Evolutionary conservation across 768 basidiomycete genomes (phyloP).

Genomic region (Psilocybe cyanescens): DNA sequence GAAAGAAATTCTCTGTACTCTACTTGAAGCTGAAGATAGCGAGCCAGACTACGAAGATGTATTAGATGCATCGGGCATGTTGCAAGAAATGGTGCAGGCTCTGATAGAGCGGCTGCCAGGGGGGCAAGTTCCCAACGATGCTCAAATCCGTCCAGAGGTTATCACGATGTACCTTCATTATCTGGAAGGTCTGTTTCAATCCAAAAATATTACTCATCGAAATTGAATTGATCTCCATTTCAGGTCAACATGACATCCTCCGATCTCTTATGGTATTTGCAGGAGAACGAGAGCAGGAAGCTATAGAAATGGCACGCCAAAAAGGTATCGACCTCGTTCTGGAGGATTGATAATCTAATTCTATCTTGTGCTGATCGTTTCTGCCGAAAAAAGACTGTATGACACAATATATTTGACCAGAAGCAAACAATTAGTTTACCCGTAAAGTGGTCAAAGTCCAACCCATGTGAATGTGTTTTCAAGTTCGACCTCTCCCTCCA

Average conservation of each 20-base stretch:
- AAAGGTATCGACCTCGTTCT: conserved; percentile 60
- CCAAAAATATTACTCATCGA: background rate
- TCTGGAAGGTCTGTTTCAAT: conserved; percentile 52
- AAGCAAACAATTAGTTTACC: too few species aligned
- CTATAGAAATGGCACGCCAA: conserved; percentile 50
- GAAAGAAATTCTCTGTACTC: conserved; percentile 49
- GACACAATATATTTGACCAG: too few species aligned
- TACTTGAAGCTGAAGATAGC: conserved; percentile 27
- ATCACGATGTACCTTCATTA: conserved; percentile 69
- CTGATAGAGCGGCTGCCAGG: conserved; percentile 54
- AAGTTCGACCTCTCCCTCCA: conserved; percentile 39
- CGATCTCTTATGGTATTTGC: conserved; percentile 55
- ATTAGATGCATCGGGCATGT: conserved; percentile 65
- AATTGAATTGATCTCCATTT: background rate
- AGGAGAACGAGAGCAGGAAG: conserved; percentile 47
- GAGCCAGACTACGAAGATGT: conserved; percentile 57
- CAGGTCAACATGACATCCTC: conserved; percentile 67
- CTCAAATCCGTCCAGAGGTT: conserved; percentile 56
- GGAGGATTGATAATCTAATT: conserved; percentile 32
- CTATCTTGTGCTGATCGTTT: too few species aligned
- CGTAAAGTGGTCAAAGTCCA: conserved; percentile 33
- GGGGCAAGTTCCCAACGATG: conserved; percentile 22
- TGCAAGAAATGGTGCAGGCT: conserved; percentile 68
- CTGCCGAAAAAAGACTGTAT: too few species aligned
- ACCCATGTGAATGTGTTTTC: conserved; percentile 41